A percentile compares a stretch with the other conserved stretches of the same genome.
phyloP scores from a whole-genome alignment of 1,284 basidiomycete genomes.

The Porogramme epimiltina region DNA sequence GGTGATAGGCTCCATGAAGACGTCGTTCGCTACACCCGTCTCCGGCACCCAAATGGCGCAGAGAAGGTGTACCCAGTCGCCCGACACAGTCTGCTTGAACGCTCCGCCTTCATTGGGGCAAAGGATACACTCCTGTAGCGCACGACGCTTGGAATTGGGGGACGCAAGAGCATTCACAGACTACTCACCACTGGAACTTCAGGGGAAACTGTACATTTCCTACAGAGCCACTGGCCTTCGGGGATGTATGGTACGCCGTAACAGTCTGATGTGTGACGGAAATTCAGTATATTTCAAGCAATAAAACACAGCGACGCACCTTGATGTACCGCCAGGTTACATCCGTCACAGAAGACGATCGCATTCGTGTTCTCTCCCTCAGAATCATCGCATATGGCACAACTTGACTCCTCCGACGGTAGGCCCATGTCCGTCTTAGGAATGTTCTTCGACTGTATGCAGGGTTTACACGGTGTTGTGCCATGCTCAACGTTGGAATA shows the following conservation, averaged over 20 bases:
- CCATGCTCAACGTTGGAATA: neutral
- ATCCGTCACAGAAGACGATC: slow-evolving; percentile 99
- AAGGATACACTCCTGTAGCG: slow-evolving; percentile 55
- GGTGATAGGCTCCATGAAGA: slow-evolving; percentile 98
- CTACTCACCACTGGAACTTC: slow-evolving; percentile 88
- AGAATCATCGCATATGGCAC: slow-evolving; percentile 96
- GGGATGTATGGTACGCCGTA: slow-evolving; percentile 99
- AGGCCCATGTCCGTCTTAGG: slow-evolving; percentile 83
- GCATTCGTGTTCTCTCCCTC: slow-evolving; percentile 99
- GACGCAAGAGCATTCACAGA: too few species aligned
- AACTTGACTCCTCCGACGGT: slow-evolving; percentile 92
- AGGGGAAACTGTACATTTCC: slow-evolving; percentile 98
- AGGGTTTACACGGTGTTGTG: neutral
- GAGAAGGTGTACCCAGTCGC: slow-evolving; percentile 95
- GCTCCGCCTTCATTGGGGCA: slow-evolving; percentile 98
- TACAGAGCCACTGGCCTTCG: slow-evolving; percentile 98
- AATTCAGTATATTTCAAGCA: neutral
- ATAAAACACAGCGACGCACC: slow-evolving; percentile 47
- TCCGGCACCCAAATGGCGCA: slow-evolving; percentile 99
- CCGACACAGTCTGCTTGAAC: slow-evolving; percentile 95
- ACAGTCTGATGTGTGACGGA: slow-evolving; percentile 68
- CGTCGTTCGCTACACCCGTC: slow-evolving; percentile 90
- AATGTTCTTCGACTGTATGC: slow-evolving; percentile 84
- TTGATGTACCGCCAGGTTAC: slow-evolving; percentile 98
- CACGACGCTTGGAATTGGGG: too few species aligned